These are phyloP conservation scores for Aspergillus tubingensis DNA, from an alignment of 2,329 filamentous ascomycete genomes.

Conservation along the genomic window DNA sequence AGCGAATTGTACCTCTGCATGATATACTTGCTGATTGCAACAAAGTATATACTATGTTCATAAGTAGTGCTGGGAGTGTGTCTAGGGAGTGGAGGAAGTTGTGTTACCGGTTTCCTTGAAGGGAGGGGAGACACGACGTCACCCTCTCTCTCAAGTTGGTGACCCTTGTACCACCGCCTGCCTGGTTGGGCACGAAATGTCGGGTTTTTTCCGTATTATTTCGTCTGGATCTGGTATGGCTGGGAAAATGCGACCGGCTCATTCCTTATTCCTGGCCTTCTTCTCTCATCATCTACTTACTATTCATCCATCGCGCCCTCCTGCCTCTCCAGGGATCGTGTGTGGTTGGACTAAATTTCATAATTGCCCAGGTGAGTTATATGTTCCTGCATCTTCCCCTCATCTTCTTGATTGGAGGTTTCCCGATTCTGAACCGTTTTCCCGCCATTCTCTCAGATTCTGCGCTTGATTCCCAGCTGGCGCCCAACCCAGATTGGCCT, in stretches of 20 bases:
- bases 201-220: not conserved
- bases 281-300: not conserved
- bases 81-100: too few species aligned
- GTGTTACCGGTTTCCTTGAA: not conserved
- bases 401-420: not conserved
- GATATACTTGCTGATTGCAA: too few species aligned
- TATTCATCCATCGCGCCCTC: not conserved
- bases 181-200: not conserved
- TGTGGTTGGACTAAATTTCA: not conserved
- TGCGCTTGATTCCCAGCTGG: not conserved
- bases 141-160: not conserved
- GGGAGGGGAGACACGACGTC: not conserved
- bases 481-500: constrained; percentile 3
- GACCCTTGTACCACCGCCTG: constrained; percentile 1
- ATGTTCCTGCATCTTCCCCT: constrained; percentile 7
- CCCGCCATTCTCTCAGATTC: constrained; percentile 4
- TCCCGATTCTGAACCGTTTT: not conserved
- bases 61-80: too few species aligned
- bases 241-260: not conserved
- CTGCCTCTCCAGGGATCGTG: not conserved
- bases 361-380: not conserved
- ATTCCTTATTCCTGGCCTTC: not conserved
- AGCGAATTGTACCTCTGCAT: too few species aligned
- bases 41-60: too few species aligned
- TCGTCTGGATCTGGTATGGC: not conserved